Percentiles rank a stretch among this genome's conserved stretches.
Conservation (phyloP, 306 rosid genomes). For the Vigna angularis region DNA sequence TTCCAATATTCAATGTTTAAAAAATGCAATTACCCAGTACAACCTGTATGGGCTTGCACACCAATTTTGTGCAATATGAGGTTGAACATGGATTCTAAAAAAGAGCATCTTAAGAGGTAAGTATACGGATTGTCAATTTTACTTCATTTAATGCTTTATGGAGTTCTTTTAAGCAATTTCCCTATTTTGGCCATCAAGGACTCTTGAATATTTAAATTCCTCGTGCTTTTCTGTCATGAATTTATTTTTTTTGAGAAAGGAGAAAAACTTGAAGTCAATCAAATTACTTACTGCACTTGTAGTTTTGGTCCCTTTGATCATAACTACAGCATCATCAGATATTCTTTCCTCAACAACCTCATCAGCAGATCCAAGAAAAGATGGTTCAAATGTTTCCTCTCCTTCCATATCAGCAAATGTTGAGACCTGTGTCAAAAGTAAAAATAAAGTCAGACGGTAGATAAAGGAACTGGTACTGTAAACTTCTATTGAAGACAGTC, state of each 20-base stretch:
- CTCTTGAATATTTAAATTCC: neutral
- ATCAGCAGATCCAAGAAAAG: slow-evolving; percentile 91
- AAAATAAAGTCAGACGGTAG: slow-evolving; percentile 11
- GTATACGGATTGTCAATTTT: too few species aligned
- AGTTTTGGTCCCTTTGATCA: slow-evolving; percentile 95
- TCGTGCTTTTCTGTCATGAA: neutral
- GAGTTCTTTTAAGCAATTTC: too few species aligned
- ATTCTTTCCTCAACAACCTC: slow-evolving; percentile 98
- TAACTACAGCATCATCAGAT: slow-evolving; percentile 84
- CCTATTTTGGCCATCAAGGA: neutral
- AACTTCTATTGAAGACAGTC: neutral
- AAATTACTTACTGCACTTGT: slow-evolving; percentile 78
- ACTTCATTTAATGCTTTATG: too few species aligned
- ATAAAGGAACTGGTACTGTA: neutral
- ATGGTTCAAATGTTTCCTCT: slow-evolving; percentile 94
- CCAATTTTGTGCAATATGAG: too few species aligned
- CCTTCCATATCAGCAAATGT: slow-evolving; percentile 99
- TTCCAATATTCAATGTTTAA: too few species aligned
- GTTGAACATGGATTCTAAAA: too few species aligned
- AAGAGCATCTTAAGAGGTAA: too few species aligned
- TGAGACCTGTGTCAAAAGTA: slow-evolving; percentile 66
- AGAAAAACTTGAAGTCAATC: neutral
- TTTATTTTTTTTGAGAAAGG: neutral
- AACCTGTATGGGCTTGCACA: too few species aligned
- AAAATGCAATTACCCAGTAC: too few species aligned